Evolutionary conservation across 352 stramenopile genomes (phyloP), one percentile per base, ranked within the genome.

Genomic region (Globisporangium orthogonon): DNA sequence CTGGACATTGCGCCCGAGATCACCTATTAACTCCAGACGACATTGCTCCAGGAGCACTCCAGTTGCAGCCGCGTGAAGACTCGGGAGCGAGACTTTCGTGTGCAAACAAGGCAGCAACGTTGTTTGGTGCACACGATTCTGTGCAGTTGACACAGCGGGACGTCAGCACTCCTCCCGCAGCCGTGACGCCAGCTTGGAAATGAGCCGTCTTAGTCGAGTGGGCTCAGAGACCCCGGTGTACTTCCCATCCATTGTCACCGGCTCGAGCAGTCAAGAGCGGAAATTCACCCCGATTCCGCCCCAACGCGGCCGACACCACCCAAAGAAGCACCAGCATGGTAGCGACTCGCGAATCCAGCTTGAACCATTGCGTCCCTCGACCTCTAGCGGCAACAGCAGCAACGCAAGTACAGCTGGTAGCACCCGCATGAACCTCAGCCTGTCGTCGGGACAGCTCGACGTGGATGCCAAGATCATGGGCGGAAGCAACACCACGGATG

Each of bases 291-390:
- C 78, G 4, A 76, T 77, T 44, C 78, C 78, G 35, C 78, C 78
- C 23, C 75, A 88, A 40, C 76, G 74, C 29, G 56, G 66, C 10
- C 81, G 82, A 18, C 62, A 61, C 15, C 63, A 86, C 50, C 65
- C 57, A 30, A 86, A 88, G 67, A 86, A 86, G 50, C 71, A 76
- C 41, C 66, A 66, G 17, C 67, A 74, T 29, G 61, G 68, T 17
- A 77, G 66, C 40, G 71, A 86, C 50, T 82, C 69, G 35, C 78
- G 78, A 37, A 80, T 88, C 49, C 78, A 86, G 47, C 60, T 88
- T 17, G 78, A 88, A 52, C 78, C 78, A 7, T 66, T 88, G 35
- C 76, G 74, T 4, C 66, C 70, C 10, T 78, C 73, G 37, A 66
- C 56, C 33, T 60, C 62, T 18, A 39, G 61, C 7, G 56, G 52